Conservation (phyloP, 2,329 filamentous ascomycete genomes). For the Zasmidium cellare region DNA sequence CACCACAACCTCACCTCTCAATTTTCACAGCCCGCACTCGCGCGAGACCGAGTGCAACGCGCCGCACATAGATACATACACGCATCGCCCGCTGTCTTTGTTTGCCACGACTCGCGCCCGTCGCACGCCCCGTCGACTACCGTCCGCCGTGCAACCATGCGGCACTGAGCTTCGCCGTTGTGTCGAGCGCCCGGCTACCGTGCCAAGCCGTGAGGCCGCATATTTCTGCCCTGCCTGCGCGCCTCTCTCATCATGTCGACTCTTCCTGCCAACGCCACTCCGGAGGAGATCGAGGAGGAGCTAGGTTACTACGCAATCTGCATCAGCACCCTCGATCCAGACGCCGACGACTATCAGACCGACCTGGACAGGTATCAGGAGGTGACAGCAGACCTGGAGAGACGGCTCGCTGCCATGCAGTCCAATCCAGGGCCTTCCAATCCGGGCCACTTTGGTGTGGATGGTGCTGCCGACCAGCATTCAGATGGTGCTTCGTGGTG, state of each 20-base stretch:
- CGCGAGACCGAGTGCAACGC: too few relatives aligned
- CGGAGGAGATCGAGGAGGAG: constrained; percentile 35
- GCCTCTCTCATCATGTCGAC: background rate
- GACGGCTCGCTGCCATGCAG: background rate
- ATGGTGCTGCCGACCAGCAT: constrained; percentile 14
- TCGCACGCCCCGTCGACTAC: too few relatives aligned
- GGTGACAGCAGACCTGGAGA: background rate
- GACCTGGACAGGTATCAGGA: background rate
- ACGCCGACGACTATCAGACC: constrained; percentile 30
- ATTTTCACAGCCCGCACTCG: too few relatives aligned
- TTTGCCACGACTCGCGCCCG: too few relatives aligned
- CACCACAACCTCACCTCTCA: too few relatives aligned
- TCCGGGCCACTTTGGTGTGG: constrained; percentile 8
- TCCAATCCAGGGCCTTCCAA: background rate
- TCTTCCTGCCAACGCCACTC: constrained; percentile 4
- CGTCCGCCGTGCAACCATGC: too few relatives aligned
- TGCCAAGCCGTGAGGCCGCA: constrained; percentile 2
- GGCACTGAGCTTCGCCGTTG: background rate
- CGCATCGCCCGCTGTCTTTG: too few relatives aligned
- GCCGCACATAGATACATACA: too few relatives aligned
- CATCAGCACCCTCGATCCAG: constrained; percentile 32
- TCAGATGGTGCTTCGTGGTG: constrained; percentile 12
- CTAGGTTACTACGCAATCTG: constrained; percentile 33
- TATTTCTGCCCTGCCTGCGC: background rate
- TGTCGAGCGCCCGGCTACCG: background rate